Percentiles rank a stretch among this genome's conserved stretches.
These are phyloP conservation scores for Plectosphaerella sp. DNA, from an alignment of 2,329 filamentous ascomycete genomes.

Conservation along the genomic window DNA sequence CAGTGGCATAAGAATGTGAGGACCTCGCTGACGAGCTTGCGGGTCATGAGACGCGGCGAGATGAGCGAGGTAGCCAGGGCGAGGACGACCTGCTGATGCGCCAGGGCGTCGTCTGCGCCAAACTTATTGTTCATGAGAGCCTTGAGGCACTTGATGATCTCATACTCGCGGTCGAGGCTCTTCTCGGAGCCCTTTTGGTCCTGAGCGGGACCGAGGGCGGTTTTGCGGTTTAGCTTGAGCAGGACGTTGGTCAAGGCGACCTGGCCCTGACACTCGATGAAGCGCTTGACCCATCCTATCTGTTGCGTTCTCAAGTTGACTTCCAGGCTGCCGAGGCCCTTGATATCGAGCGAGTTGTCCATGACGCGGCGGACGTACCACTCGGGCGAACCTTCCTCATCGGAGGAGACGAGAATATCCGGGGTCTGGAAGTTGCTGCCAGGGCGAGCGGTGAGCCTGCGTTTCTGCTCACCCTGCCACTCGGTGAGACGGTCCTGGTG, in stretches of 20 bases:
- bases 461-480: constrained; percentile 90
- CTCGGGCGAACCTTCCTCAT: constrained; percentile 93
- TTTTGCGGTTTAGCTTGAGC: constrained; percentile 87
- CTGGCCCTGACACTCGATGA: constrained; percentile 96
- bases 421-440: constrained; percentile 48
- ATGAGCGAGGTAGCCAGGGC: constrained; percentile 83
- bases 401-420: constrained; percentile 71
- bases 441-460: constrained; percentile 68
- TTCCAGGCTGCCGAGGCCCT: constrained; percentile 87
- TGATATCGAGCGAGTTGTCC: constrained; percentile 89
- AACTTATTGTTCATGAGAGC: constrained; percentile 99
- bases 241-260: constrained; percentile 92
- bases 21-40: constrained; percentile 94
- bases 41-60: constrained; percentile 82
- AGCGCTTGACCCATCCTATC: constrained; percentile 94
- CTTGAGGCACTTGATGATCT: constrained; percentile 96
- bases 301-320: constrained; percentile 95
- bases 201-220: constrained; percentile 66
- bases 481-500: constrained; percentile 93
- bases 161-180: constrained; percentile 87
- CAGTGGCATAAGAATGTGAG: constrained; percentile 95
- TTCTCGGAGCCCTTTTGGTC: constrained; percentile 55
- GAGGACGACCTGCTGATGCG: constrained; percentile 84
- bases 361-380: constrained; percentile 98
- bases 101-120: constrained; percentile 89